Evolutionary conservation across 1,284 basidiomycete species (phyloP).

Genomic region (Ustanciosporium gigantosporum): DNA sequence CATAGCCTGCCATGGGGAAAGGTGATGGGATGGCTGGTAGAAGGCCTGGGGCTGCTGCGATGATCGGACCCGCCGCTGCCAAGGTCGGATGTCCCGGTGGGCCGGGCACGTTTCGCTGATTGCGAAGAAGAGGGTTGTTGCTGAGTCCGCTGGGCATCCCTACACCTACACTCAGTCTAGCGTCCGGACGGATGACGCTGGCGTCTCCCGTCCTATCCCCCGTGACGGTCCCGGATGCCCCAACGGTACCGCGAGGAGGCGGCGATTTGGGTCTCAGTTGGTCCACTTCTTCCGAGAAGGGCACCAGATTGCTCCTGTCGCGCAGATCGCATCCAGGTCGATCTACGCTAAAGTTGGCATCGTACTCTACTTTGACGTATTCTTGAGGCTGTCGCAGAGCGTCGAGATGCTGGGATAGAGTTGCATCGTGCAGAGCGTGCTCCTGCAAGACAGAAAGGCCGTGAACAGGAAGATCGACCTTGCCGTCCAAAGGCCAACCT

Average conservation of each 20-base stretch:
- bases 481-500: slow-evolving; percentile 12
- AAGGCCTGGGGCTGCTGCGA: not conserved
- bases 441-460: slow-evolving; percentile 7
- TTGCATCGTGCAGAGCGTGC: not conserved
- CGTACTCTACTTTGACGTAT: slow-evolving; percentile 41
- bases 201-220: not conserved
- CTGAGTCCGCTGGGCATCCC: too few relatives aligned
- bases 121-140: too few relatives aligned
- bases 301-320: slow-evolving; percentile 49
- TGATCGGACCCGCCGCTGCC: too few relatives aligned
- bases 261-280: slow-evolving; percentile 53
- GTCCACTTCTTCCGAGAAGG: slow-evolving; percentile 44
- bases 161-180: too few relatives aligned
- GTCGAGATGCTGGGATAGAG: slow-evolving; percentile 4
- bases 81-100: too few relatives aligned
- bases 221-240: not conserved
- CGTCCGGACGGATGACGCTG: too few relatives aligned
- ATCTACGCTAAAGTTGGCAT: slow-evolving; percentile 47
- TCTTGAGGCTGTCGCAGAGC: slow-evolving; percentile 17
- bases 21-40: not conserved
- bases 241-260: slow-evolving; percentile 21
- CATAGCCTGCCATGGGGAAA: too few relatives aligned
- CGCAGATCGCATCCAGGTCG: slow-evolving; percentile 45
- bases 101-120: too few relatives aligned
- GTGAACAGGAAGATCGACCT: slow-evolving; percentile 4